These are phyloP conservation scores for Rubia tinctorum DNA, from an alignment of 305 asterid genomes.

Conservation along the genomic window DNA sequence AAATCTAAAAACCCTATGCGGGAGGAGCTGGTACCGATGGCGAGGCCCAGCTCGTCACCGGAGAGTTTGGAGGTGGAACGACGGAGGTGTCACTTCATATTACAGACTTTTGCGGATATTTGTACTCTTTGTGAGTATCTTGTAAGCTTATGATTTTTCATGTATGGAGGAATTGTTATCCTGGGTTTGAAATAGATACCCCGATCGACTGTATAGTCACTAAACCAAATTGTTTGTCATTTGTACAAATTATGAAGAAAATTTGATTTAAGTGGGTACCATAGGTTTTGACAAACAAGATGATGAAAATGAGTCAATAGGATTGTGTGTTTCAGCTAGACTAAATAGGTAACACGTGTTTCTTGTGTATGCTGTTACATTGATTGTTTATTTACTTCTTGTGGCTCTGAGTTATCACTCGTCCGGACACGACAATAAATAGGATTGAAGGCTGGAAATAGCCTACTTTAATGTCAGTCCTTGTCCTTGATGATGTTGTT, in stretches of 20 bases:
- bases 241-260: not conserved
- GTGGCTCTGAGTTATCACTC: not conserved
- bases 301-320: not conserved
- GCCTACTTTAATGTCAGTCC: not conserved
- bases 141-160: too few relatives aligned
- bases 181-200: slow-evolving; percentile 56
- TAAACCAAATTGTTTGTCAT: not conserved
- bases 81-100: too few relatives aligned
- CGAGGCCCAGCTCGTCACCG: too few relatives aligned
- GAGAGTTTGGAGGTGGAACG: too few relatives aligned
- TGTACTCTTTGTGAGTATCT: too few relatives aligned
- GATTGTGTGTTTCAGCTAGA: not conserved
- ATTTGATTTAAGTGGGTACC: not conserved
- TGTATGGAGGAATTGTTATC: slow-evolving; percentile 55
- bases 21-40: too few relatives aligned
- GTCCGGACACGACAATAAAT: not conserved
- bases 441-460: not conserved
- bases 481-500: not conserved
- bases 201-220: slow-evolving; percentile 37
- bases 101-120: too few relatives aligned
- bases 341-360: not conserved
- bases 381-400: not conserved
- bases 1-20: too few relatives aligned
- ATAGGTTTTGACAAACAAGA: not conserved
- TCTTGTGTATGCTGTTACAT: not conserved